Evolutionary conservation across 441 rosid genomes (phyloP).

Genomic region (Brassica balearica): DNA sequence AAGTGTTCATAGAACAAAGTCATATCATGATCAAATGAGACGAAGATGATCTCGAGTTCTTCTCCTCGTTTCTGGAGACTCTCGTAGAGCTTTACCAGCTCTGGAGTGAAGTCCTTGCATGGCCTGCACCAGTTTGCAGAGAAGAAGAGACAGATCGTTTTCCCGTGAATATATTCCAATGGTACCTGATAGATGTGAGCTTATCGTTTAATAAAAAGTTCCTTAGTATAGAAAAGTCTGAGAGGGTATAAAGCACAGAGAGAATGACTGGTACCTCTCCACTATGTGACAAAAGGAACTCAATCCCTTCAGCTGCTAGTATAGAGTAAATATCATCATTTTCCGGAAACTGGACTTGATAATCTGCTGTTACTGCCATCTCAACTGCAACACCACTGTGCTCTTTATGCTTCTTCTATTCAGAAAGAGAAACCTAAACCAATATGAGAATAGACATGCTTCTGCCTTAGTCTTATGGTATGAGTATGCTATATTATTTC

Average conservation of each 20-base stretch:
- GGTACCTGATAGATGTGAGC: constrained; percentile 58
- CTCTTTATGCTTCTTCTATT: constrained; percentile 1
- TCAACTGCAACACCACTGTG: constrained; percentile 24
- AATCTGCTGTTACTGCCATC: constrained; percentile 54
- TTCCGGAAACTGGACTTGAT: constrained; percentile 39
- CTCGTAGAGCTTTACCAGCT: constrained; percentile 63
- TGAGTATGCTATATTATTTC: background rate
- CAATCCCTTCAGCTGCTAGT: constrained; percentile 63
- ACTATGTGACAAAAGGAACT: constrained; percentile 62
- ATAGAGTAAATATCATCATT: constrained; percentile 45
- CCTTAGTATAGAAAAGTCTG: background rate
- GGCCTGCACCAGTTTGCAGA: constrained; percentile 94
- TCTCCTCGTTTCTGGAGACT: constrained; percentile 50
- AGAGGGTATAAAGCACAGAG: background rate
- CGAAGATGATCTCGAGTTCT: constrained; percentile 69
- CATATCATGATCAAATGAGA: constrained; percentile 73
- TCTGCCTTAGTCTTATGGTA: background rate
- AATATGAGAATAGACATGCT: constrained; percentile 18
- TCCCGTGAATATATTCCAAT: constrained; percentile 57
- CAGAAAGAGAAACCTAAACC: constrained; percentile 13
- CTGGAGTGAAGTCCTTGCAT: constrained; percentile 67
- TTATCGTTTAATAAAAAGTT: background rate
- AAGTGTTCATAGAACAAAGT: constrained; percentile 66
- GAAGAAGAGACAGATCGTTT: constrained; percentile 68
- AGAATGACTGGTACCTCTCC: constrained; percentile 52